These are phyloP conservation scores for Nakazawaea wickerhamii DNA, from an alignment of 805 yeast genomes.

Conservation along the genomic window DNA sequence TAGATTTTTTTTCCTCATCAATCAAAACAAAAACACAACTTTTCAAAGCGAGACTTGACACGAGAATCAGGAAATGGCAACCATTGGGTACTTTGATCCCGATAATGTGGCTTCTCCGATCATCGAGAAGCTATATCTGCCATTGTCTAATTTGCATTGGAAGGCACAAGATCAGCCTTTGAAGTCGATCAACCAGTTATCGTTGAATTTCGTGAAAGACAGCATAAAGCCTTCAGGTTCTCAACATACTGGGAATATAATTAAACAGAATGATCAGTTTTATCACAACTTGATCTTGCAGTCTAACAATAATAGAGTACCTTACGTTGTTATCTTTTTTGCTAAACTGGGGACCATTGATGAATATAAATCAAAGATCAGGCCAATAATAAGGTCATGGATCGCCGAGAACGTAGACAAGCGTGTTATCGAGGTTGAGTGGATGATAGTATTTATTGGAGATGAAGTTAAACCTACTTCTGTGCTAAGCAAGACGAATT, in stretches of 20 bases:
- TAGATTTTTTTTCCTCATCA: too few species aligned
- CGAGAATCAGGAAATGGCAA: slow-evolving; percentile 5
- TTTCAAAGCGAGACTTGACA: not conserved
- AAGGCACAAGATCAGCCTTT: slow-evolving; percentile 45
- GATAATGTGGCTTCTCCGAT: slow-evolving; percentile 49
- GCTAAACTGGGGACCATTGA: slow-evolving; percentile 64
- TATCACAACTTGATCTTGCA: slow-evolving; percentile 11
- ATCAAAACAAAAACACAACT: not conserved
- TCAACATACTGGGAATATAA: slow-evolving; percentile 8
- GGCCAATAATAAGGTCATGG: slow-evolving; percentile 86
- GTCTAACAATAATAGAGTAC: slow-evolving; percentile 23
- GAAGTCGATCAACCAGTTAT: slow-evolving; percentile 57
- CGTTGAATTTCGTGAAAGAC: slow-evolving; percentile 53
- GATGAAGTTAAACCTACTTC: slow-evolving; percentile 20
- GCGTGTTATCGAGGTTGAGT: slow-evolving; percentile 44
- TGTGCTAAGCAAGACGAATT: slow-evolving; percentile 21
- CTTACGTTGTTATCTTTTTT: slow-evolving; percentile 64
- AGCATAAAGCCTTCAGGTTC: slow-evolving; percentile 32
- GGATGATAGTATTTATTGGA: slow-evolving; percentile 55
- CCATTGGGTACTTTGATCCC: slow-evolving; percentile 71
- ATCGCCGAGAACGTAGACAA: slow-evolving; percentile 36
- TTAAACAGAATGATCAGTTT: slow-evolving; percentile 14
- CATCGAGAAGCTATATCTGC: slow-evolving; percentile 36
- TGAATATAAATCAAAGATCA: slow-evolving; percentile 67
- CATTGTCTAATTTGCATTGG: slow-evolving; percentile 70